Evolutionary conservation across 106 monocot genomes (phyloP).

Genomic region (Platanthera zijinensis): DNA sequence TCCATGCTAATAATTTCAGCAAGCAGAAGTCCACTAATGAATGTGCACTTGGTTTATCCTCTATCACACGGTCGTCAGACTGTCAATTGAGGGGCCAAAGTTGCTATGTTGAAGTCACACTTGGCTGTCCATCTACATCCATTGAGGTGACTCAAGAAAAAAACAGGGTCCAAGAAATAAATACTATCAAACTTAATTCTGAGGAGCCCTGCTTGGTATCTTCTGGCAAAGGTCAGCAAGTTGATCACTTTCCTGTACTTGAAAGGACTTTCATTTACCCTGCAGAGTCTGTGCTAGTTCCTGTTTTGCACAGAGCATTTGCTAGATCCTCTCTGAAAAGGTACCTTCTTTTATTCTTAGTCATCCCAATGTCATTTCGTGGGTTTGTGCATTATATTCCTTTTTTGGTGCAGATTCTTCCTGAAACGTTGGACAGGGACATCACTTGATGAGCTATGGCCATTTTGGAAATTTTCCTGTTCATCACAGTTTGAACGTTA

Average conservation of each 20-base stretch:
- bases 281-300: conserved; percentile 63
- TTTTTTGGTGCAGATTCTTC: conserved; percentile 33
- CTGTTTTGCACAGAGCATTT: conserved; percentile 65
- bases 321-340: conserved; percentile 69
- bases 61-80: conserved; percentile 36
- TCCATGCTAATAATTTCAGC: conserved; percentile 28
- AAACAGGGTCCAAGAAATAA: conserved; percentile 4
- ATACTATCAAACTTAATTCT: conserved; percentile 7
- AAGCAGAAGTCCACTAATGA: conserved; percentile 48
- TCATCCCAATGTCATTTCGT: not conserved
- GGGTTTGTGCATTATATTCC: not conserved
- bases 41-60: conserved; percentile 27
- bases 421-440: conserved; percentile 21
- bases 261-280: conserved; percentile 85
- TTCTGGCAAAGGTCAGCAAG: conserved; percentile 24
- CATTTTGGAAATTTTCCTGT: conserved; percentile 49
- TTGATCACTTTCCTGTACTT: conserved; percentile 37
- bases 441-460: conserved; percentile 42
- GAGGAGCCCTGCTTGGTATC: conserved; percentile 20
- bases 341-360: conserved; percentile 21
- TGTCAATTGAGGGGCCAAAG: conserved; percentile 65
- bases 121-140: conserved; percentile 41
- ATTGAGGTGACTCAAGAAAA: conserved; percentile 14
- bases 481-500: conserved; percentile 35
- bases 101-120: conserved; percentile 79